Evolutionary conservation across 225 moss, liverwort and hornwort genomes (phyloP), one percentile per base, ranked within the genome.

Genomic region (Pseudoscleropodium purum): DNA sequence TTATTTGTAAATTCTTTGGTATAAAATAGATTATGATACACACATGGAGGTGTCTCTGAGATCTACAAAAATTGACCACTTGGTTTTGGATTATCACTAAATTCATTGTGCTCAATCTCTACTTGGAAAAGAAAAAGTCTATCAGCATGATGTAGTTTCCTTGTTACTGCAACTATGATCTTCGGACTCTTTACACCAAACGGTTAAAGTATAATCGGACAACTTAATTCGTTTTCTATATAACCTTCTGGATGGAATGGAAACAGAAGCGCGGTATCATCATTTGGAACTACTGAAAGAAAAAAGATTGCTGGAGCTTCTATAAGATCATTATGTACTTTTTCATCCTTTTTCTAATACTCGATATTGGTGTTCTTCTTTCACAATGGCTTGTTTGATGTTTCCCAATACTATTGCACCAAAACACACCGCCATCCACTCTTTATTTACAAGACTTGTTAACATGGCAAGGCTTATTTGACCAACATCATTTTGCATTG

Each of bases 381-480:
- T 81, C 4, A 65, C 75, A n/a, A 90, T 45, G 15, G 86, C 85
- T 41, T 88, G 26, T 14, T 92, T 66, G 3, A 92, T 88, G 11
- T 90, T 84, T 19, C 84, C 87, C 7, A 94, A 14, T 9, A 92
- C 85, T 17, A 91, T 29, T 0, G 88, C 91, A 78, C 91, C 90
- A 78, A 94, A 94, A 78, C 84, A 92, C 37, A 90, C 70, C 0
- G 84, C 89, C 91, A 94, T 94, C 91, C 91, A 93, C 11, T 91
- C 74, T 74, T 59, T 75, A 31, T 91, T 91, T 3, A 39, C 18
- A 20, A 89, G 68, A 45, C 86, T 94, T 52, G 88, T 94, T 16
- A 94, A 18, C 84, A 94, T 79, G 8, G 90, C 85, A 36, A 91
- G 89, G 62, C 91, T 90, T 29, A 84, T 94, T 72, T 34, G 61